Evolutionary conservation across 2,329 filamentous ascomycete genomes (phyloP).

Genomic region (Leptosphaerulina australis): DNA sequence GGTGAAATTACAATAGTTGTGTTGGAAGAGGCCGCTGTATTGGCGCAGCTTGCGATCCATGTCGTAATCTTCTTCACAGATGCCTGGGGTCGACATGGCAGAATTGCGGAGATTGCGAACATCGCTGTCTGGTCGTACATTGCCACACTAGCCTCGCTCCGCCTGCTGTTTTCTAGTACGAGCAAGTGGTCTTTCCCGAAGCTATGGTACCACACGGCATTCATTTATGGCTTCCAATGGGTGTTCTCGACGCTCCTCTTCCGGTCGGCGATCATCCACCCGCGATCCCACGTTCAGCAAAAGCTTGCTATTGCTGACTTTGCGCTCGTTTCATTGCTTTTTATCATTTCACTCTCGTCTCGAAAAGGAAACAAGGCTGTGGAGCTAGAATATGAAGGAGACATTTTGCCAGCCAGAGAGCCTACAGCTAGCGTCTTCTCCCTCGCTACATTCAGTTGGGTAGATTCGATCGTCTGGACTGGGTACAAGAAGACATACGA

Average conservation of each 20-base stretch:
- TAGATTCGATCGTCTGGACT: constrained; percentile 85
- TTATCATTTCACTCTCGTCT: constrained; percentile 77
- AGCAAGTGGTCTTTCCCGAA: constrained; percentile 70
- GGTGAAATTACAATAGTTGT: constrained; percentile 73
- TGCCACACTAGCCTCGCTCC: constrained; percentile 71
- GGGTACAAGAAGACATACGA: constrained; percentile 87
- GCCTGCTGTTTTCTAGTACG: constrained; percentile 67
- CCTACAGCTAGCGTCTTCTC: constrained; percentile 88
- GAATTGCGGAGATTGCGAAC: constrained; percentile 67
- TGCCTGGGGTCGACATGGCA: constrained; percentile 64
- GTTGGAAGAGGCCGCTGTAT: constrained; percentile 76
- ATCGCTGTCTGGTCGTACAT: constrained; percentile 83
- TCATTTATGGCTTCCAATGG: constrained; percentile 84
- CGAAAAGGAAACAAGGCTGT: constrained; percentile 92
- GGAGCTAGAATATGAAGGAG: constrained; percentile 84
- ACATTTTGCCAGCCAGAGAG: constrained; percentile 84
- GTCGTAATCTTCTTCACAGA: constrained; percentile 66
- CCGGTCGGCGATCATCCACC: constrained; percentile 83
- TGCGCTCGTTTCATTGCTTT: constrained; percentile 72
- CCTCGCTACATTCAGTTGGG: constrained; percentile 85
- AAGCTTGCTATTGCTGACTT: constrained; percentile 76
- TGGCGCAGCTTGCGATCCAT: constrained; percentile 73
- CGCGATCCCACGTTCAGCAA: constrained; percentile 66
- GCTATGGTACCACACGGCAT: constrained; percentile 91
- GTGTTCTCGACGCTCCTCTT: constrained; percentile 76